Evolutionary conservation across 768 basidiomycete species (phyloP).

Genomic region (Agaricus sinodeliciosus): DNA sequence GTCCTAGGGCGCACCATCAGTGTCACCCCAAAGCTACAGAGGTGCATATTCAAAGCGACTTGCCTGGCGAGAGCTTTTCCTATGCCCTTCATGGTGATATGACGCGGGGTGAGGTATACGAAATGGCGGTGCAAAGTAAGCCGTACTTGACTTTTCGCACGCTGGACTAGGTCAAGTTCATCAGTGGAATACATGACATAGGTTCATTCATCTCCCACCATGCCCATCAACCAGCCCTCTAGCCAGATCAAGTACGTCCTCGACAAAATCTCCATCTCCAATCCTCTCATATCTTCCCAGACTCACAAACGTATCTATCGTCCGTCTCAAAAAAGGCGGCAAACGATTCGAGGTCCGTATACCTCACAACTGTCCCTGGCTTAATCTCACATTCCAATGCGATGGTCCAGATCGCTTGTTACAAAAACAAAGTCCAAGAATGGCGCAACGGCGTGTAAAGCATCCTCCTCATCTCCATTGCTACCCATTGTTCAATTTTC

Average conservation of each 20-base stretch:
- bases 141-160: constrained; percentile 11
- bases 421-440: constrained; percentile 99
- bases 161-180: constrained; percentile 3
- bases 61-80: constrained; percentile 75
- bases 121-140: no score
- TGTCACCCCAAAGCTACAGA: neutral
- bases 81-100: constrained; percentile 70
- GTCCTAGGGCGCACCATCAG: constrained; percentile 47
- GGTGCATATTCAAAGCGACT: constrained; percentile 12
- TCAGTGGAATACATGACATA: neutral
- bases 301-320: constrained; percentile 95
- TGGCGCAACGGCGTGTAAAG: constrained; percentile 86
- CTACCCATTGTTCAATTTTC: neutral
- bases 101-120: neutral
- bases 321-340: constrained; percentile 93
- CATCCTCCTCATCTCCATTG: constrained; percentile 8
- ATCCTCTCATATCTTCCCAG: constrained; percentile 30
- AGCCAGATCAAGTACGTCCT: constrained; percentile 75
- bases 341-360: constrained; percentile 86
- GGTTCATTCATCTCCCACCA: constrained; percentile 16
- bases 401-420: constrained; percentile 75
- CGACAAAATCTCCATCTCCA: constrained; percentile 4
- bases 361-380: constrained; percentile 5
- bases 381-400: no score
- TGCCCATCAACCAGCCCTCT: constrained; percentile 77